Conservation (phyloP, 1,139 yeast species). For the Suhomyces chickasaworum region DNA sequence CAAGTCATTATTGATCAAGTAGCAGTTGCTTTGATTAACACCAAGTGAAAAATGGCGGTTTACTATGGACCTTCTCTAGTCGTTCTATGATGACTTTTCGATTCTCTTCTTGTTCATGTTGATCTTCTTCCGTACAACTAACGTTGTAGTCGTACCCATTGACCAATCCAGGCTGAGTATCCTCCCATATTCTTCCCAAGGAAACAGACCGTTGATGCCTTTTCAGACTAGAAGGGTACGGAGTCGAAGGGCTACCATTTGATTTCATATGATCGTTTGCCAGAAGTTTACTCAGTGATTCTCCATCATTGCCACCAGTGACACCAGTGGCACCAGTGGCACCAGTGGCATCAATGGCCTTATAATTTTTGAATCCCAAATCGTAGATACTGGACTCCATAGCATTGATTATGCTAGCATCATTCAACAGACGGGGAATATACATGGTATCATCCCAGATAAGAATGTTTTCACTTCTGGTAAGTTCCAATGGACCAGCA, state of each 20-base stretch:
- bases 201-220: not conserved
- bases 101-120: conserved; percentile 20
- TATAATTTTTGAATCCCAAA: conserved; percentile 10
- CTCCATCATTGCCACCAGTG: not conserved
- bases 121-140: conserved; percentile 2
- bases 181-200: not conserved
- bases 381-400: conserved; percentile 27
- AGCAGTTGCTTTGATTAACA: conserved; percentile 51
- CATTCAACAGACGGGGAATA: conserved; percentile 43
- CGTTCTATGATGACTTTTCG: conserved; percentile 62
- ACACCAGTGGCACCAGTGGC: not conserved
- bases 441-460: conserved; percentile 66
- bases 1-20: no score
- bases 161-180: not conserved
- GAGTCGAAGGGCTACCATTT: not conserved
- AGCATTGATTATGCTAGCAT: conserved; percentile 20
- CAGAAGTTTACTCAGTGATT: no score
- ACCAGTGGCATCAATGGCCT: not conserved
- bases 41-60: conserved; percentile 73
- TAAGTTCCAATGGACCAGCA: conserved; percentile 71
- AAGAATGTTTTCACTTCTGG: conserved; percentile 56
- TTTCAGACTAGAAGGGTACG: not conserved
- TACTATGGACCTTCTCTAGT: conserved; percentile 55
- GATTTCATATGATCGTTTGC: not conserved
- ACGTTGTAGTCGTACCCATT: conserved; percentile 20